Conservation (phyloP, 495 filamentous ascomycete species). For the Extremus antarcticus region DNA sequence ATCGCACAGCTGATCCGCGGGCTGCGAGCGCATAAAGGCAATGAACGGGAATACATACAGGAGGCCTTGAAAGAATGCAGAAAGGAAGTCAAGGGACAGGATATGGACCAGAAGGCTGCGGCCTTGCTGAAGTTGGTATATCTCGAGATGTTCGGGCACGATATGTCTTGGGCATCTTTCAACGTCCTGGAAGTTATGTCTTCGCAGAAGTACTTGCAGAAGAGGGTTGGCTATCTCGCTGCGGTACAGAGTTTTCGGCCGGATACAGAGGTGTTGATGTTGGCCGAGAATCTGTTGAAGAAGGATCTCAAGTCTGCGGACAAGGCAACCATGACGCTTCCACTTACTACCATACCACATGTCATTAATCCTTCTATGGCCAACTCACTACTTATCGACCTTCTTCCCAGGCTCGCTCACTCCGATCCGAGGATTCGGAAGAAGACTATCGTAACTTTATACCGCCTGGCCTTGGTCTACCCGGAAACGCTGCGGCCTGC, state of each 20-base stretch:
- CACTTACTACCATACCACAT: slow-evolving; percentile 78
- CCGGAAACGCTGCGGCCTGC: slow-evolving; percentile 84
- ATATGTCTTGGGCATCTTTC: slow-evolving; percentile 99
- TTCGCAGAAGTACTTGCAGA: slow-evolving; percentile 83
- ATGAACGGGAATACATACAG: slow-evolving; percentile 87
- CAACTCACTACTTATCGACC: slow-evolving; percentile 72
- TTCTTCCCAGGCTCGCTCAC: slow-evolving; percentile 77
- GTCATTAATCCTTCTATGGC: slow-evolving; percentile 84
- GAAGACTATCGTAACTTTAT: slow-evolving; percentile 89
- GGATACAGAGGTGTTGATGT: slow-evolving; percentile 94
- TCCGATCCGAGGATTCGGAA: slow-evolving; percentile 75
- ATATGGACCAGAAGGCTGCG: slow-evolving; percentile 95
- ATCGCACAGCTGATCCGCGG: slow-evolving; percentile 97
- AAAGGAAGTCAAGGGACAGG: slow-evolving; percentile 73
- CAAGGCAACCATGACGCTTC: slow-evolving; percentile 67
- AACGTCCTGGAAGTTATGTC: slow-evolving; percentile 99
- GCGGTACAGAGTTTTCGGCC: slow-evolving; percentile 91
- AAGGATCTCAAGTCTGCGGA: slow-evolving; percentile 79
- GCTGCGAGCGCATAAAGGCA: slow-evolving; percentile 83
- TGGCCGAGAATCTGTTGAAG: slow-evolving; percentile 92
- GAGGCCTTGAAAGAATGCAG: slow-evolving; percentile 88
- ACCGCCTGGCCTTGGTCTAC: slow-evolving; percentile 83
- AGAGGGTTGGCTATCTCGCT: slow-evolving; percentile 89
- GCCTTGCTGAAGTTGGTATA: slow-evolving; percentile 91
- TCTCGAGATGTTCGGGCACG: slow-evolving; percentile 96